Conservation (phyloP, 169 alveolate species). For the Eimeria praecox region DNA sequence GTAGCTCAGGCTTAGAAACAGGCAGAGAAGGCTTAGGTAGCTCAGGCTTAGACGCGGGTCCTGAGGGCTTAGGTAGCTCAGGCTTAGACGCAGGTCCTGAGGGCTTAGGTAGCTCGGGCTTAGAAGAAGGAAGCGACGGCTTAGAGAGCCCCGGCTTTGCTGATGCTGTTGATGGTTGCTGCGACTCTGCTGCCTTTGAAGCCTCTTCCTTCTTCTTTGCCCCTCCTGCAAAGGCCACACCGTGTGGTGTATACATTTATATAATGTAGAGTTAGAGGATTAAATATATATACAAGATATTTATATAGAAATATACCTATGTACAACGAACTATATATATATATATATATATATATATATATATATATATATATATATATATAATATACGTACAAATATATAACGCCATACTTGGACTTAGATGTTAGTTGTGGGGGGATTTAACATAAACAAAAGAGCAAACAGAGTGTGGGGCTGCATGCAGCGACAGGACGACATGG, state of each 20-base stretch:
- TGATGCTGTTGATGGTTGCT: background rate
- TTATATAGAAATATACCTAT: too few relatives aligned
- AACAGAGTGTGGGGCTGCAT: background rate
- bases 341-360: too few relatives aligned
- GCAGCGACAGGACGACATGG: background rate
- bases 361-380: too few relatives aligned
- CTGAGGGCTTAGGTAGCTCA: background rate
- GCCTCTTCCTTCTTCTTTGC: background rate
- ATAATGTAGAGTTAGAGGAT: too few relatives aligned
- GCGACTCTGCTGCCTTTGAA: background rate
- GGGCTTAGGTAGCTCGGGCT: constrained; percentile 25
- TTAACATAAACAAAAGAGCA: background rate
- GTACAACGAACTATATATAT: background rate
- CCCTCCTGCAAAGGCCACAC: background rate
- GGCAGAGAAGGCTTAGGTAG: constrained; percentile 1
- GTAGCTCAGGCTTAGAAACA: constrained; percentile 32
- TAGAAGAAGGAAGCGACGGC: background rate
- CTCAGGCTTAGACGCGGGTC: constrained; percentile 2
- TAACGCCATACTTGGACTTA: background rate
- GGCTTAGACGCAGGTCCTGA: background rate
- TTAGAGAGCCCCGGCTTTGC: constrained; percentile 10
- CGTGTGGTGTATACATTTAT: too few relatives aligned
- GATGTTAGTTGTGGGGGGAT: background rate
- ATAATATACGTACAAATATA: background rate
- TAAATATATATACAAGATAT: too few relatives aligned